A percentile compares a stretch with the other conserved stretches of the same genome.
These are phyloP conservation scores for Wickerhamomyces mucosus DNA, from an alignment of 805 yeast species.

Conservation along the genomic window DNA sequence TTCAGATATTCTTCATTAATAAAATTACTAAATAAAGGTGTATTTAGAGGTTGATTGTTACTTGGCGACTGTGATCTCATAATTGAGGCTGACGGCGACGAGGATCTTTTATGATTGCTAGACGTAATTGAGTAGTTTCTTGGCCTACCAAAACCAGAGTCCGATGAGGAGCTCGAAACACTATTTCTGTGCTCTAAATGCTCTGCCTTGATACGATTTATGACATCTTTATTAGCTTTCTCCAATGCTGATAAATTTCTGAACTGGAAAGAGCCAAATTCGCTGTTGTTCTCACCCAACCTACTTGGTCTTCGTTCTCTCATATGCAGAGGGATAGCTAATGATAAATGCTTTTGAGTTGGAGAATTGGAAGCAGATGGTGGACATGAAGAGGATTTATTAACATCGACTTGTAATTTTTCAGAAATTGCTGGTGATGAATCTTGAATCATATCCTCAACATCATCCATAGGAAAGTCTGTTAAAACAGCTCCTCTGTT, in stretches of 20 bases:
- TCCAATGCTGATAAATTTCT: constrained; percentile 85
- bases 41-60: constrained; percentile 9
- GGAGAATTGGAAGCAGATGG: constrained; percentile 23
- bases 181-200: constrained; percentile 43
- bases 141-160: constrained; percentile 17
- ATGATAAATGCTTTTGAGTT: constrained; percentile 29
- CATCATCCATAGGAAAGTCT: constrained; percentile 41
- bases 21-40: constrained; percentile 19
- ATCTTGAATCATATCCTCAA: constrained; percentile 12
- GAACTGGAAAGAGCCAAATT: constrained; percentile 90
- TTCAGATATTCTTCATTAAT: constrained; percentile 22
- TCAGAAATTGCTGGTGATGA: constrained; percentile 1
- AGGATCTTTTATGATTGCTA: constrained; percentile 36
- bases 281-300: constrained; percentile 56
- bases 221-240: constrained; percentile 87
- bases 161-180: constrained; percentile 28
- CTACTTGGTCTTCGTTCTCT: constrained; percentile 69
- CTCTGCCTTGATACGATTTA: constrained; percentile 77
- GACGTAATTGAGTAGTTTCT: constrained; percentile 22
- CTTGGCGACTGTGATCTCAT: constrained; percentile 25
- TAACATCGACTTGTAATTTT: constrained; percentile 9
- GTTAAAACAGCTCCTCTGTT: constrained; percentile 74
- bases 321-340: constrained; percentile 44
- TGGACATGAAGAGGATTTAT: constrained; percentile 18
- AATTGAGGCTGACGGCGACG: constrained; percentile 30